Percentiles rank a stretch among this genome's conserved stretches.
Conservation (phyloP, 1,284 basidiomycete genomes). For the Cutaneotrichosporon sp. region DNA sequence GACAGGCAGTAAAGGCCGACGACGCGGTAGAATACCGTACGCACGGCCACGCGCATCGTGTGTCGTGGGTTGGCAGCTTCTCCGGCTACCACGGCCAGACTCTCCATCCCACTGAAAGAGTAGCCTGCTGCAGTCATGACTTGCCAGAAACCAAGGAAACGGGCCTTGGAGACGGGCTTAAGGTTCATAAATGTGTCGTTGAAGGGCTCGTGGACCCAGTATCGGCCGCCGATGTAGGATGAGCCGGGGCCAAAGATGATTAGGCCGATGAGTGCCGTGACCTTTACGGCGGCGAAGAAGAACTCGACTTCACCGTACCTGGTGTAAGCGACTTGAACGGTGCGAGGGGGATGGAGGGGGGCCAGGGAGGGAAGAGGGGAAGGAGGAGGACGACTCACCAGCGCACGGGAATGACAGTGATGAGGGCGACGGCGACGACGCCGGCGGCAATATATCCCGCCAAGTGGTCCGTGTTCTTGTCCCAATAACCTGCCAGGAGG, state of each 20-base stretch:
- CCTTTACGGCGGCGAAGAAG: conserved; percentile 64
- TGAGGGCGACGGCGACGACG: conserved; percentile 11
- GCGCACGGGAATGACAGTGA: conserved; percentile 22
- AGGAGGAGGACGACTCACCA: conserved; percentile 5
- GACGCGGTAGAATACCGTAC: conserved; percentile 70
- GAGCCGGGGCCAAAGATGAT: conserved; percentile 62
- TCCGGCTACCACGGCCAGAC: conserved; percentile 52
- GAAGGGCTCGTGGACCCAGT: conserved; percentile 63
- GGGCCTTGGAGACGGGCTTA: conserved; percentile 13
- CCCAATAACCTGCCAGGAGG: conserved; percentile 67
- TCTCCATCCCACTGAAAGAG: conserved; percentile 48
- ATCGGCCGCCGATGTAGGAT: conserved; percentile 54
- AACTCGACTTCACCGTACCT: conserved; percentile 50
- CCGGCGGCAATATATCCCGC: conserved; percentile 21
- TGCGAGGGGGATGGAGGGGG: neutral
- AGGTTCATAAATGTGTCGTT: conserved; percentile 43
- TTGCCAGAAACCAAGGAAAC: conserved; percentile 63
- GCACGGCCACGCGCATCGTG: conserved; percentile 70
- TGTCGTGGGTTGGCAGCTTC: conserved; percentile 61
- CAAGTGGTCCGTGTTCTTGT: conserved; percentile 45
- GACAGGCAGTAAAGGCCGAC: conserved; percentile 59
- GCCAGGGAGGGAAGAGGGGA: neutral
- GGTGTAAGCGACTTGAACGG: conserved; percentile 13
- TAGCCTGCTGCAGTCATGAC: conserved; percentile 55
- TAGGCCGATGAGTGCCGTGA: conserved; percentile 59